Evolutionary conservation across 441 rosid species (phyloP), one percentile per base, ranked within the genome.

Genomic region (Biscutella auriculata): DNA sequence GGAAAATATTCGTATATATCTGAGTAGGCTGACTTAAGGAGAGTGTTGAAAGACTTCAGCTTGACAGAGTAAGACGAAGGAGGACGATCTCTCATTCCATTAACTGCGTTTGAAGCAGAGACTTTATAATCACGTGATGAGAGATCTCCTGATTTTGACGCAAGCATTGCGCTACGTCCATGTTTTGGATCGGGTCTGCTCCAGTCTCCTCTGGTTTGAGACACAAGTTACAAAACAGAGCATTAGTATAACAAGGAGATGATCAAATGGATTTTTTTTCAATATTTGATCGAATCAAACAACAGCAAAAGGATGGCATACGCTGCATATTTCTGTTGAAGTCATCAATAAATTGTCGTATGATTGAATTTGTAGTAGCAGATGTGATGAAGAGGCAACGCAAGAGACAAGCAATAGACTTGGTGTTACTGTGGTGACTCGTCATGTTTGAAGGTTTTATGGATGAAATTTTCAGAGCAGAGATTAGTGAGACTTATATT

Each of bases 11-110:
- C 30, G 8, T 41, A 57, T 25, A 2, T 49, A 3, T 57, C 63
- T 23, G 46, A 0, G 11, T 46, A 0, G 0, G n/a, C 5, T 49
- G 70, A 57, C 12, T 33, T 49, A 6, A 55, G 57, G 16, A 65
- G 52, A 0, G 19, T 40, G 37, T 41, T 49, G 43, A 49, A 57
- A 40, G 63, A 65, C 33, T 65, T 58, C 45, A 65, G 49, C 26
- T 57, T 65, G 5, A 65, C 14, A 48, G 52, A 41, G 45, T 65
- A 65, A 6, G 70, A 1, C 8, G 52, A 49, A n/a, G 70, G 70
- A 27, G 17, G 41, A 43, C 1, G 34, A 21, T 50, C 34, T 57
- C 41, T 57, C 0, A 50, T 30, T 47, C 63, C 69, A 17, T 3
- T 57, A 9, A 56, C 21, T 1, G 9, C 6, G 9, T 1, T 65